phyloP scores from a whole-genome alignment of 495 filamentous ascomycete species.

The Cenococcum geophilum region DNA sequence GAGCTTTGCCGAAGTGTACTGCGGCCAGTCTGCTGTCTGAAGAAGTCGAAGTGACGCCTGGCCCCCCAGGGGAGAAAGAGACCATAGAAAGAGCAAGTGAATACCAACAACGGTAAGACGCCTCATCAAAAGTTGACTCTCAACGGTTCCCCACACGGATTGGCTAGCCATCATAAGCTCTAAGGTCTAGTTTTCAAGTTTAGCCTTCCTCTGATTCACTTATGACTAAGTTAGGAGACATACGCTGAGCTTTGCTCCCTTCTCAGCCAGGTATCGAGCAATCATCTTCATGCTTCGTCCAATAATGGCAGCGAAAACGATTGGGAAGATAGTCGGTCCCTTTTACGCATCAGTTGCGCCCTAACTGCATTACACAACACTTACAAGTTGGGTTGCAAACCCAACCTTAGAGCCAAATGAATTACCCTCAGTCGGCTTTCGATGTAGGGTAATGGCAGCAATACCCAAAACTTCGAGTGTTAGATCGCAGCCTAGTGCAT shows the following conservation, averaged over 20 bases:
- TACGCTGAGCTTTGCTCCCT: slow-evolving; percentile 25
- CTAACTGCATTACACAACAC: neutral
- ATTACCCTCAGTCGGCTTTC: slow-evolving; percentile 23
- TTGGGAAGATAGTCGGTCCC: slow-evolving; percentile 32
- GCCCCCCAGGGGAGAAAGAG: slow-evolving; percentile 30
- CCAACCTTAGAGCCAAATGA: slow-evolving; percentile 18
- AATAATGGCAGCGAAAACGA: slow-evolving; percentile 27
- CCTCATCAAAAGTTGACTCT: slow-evolving; percentile 26
- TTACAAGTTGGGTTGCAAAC: slow-evolving; percentile 23
- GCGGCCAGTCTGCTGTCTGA: neutral
- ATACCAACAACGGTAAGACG: slow-evolving; percentile 27
- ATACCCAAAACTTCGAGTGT: slow-evolving; percentile 20
- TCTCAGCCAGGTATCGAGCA: slow-evolving; percentile 23
- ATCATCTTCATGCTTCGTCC: slow-evolving; percentile 24
- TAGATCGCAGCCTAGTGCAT: neutral
- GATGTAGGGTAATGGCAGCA: slow-evolving; percentile 15
- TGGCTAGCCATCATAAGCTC: slow-evolving; percentile 29
- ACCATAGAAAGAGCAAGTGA: slow-evolving; percentile 26
- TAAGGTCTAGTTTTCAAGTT: slow-evolving; percentile 9
- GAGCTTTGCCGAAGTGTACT: slow-evolving; percentile 6
- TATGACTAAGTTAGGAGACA: neutral
- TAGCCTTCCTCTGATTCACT: neutral
- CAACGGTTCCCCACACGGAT: slow-evolving; percentile 26
- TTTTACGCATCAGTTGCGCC: slow-evolving; percentile 6
- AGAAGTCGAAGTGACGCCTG: slow-evolving; percentile 29